Base-by-base conservation (phyloP, 768 basidiomycete species). In the Podaxis rugospora region DNA sequence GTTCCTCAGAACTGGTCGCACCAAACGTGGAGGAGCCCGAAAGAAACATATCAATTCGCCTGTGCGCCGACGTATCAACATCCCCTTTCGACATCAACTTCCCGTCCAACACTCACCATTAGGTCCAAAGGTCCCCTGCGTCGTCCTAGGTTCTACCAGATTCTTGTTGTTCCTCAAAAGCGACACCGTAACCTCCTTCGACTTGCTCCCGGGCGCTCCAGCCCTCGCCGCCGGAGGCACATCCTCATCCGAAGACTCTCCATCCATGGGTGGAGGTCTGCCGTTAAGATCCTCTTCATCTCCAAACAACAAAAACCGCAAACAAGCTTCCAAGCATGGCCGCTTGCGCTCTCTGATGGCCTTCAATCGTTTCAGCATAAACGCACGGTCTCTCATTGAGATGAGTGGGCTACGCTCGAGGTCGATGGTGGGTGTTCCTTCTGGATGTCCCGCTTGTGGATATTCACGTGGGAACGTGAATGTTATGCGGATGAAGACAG, bases 31-130 rank as follows among this genome's bases (percentile, higher is more conserved):
- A 1, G 89, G 86, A 3, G 87, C 84, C 49, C 88, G 83, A 75
- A 91, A 95, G 75, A 96, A 95, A 69, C 88, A 92, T 0, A 95
- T 83, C 1, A 96, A 76, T 75, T 94, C 88, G 52, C 93, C 94
- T 95, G 64, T 46, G 42, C 3, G 51, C 46, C 5, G 46, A 4
- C 40, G 44, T 9, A 55, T n/a, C 16, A 57, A 49, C 21, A 25
- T 32, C 32, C 9, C 21, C 42, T 28, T 14, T 16, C 6, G 32
- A 32, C 11, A 28, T 11, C 5, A 25, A n/a, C 40, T 39, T 18
- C 39, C 4, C 13, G 42, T n/a, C 11, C 39, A 44, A 7, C 3
- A 68, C 78, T 50, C 61, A 93, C 94, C 95, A 68, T 93, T 92
- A 0, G 91, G 90, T 1, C 93, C 91, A 76, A 95, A 96, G 0